Percentiles rank a stretch among this genome's conserved stretches.
Evolutionary conservation across 1,284 basidiomycete species (phyloP).

Genomic region (Boletus sp.): DNA sequence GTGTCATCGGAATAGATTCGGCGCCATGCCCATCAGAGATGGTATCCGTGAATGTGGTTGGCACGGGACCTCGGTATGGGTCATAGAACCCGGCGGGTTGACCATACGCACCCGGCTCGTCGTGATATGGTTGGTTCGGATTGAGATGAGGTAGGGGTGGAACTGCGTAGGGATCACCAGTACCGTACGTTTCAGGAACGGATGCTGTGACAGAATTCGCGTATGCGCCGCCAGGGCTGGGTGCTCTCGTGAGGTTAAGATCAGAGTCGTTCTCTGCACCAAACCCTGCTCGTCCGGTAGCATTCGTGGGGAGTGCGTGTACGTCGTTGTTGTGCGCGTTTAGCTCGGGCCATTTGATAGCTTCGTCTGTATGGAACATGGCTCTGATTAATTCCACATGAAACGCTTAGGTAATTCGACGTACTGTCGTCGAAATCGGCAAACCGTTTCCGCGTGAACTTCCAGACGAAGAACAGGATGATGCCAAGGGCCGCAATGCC

Average conservation of each 20-base stretch:
- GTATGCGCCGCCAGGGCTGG: conserved; percentile 39
- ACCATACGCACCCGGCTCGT: conserved; percentile 51
- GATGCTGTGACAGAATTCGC: conserved; percentile 46
- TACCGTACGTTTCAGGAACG: conserved; percentile 45
- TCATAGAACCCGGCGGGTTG: conserved; percentile 57
- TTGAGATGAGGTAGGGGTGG: conserved; percentile 80
- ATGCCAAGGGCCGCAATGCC: conserved; percentile 68
- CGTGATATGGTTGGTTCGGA: conserved; percentile 69
- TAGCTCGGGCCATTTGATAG: conserved; percentile 84
- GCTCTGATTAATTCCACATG: conserved; percentile 5
- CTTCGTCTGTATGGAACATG: conserved; percentile 52
- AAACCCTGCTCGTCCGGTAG: conserved; percentile 61
- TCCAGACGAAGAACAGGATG: conserved; percentile 74
- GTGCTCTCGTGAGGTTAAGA: conserved; percentile 49
- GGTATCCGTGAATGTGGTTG: conserved; percentile 55
- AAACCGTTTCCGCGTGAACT: conserved; percentile 73
- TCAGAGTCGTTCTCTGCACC: conserved; percentile 55
- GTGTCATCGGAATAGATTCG: conserved; percentile 75
- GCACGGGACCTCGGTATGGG: conserved; percentile 71
- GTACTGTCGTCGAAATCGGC: conserved; percentile 71
- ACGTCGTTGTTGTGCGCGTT: conserved; percentile 58
- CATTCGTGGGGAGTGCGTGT: conserved; percentile 60
- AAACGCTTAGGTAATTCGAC: conserved; percentile 33
- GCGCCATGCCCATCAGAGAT: conserved; percentile 30
- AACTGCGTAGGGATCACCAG: conserved; percentile 70